Evolutionary conservation across 805 yeast species (phyloP).

Genomic region (Candida arabinofermentans): DNA sequence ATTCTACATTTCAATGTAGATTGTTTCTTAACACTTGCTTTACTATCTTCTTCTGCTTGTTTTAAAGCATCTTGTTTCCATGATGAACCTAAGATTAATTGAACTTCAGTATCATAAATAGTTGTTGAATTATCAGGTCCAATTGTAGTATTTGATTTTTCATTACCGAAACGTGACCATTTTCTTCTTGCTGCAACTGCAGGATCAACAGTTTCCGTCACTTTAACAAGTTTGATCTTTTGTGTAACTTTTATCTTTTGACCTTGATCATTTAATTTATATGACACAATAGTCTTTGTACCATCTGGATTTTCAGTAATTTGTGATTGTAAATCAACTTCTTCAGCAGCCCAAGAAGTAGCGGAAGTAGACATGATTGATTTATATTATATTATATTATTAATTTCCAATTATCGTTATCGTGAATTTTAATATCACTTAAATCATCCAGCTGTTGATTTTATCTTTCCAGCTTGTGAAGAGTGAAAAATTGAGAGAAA

Average conservation of each 20-base stretch:
- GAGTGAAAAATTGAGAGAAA: not conserved
- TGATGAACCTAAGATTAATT: slow-evolving; percentile 65
- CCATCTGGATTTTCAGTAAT: slow-evolving; percentile 80
- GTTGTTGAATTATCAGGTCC: slow-evolving; percentile 92
- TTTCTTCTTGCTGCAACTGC: slow-evolving; percentile 81
- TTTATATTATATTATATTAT: not conserved
- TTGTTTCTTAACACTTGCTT: slow-evolving; percentile 48
- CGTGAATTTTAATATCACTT: no score
- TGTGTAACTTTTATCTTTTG: slow-evolving; percentile 86
- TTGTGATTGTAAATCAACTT: slow-evolving; percentile 71
- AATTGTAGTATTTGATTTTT: slow-evolving; percentile 57
- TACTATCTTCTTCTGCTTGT: slow-evolving; percentile 52
- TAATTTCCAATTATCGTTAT: no score
- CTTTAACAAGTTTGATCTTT: slow-evolving; percentile 69
- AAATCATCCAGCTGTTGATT: no score
- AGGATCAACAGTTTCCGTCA: slow-evolving; percentile 79
- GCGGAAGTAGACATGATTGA: slow-evolving; percentile 13
- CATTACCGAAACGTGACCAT: slow-evolving; percentile 88
- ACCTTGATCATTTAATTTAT: slow-evolving; percentile 69
- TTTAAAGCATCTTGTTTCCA: slow-evolving; percentile 78
- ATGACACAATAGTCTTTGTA: slow-evolving; percentile 81
- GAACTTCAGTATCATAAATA: slow-evolving; percentile 80
- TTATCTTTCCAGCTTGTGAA: not conserved
- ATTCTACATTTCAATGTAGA: slow-evolving; percentile 67
- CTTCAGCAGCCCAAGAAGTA: slow-evolving; percentile 62